Conservation (phyloP, 2,329 filamentous ascomycete genomes). For the Talaromyces sp. region DNA sequence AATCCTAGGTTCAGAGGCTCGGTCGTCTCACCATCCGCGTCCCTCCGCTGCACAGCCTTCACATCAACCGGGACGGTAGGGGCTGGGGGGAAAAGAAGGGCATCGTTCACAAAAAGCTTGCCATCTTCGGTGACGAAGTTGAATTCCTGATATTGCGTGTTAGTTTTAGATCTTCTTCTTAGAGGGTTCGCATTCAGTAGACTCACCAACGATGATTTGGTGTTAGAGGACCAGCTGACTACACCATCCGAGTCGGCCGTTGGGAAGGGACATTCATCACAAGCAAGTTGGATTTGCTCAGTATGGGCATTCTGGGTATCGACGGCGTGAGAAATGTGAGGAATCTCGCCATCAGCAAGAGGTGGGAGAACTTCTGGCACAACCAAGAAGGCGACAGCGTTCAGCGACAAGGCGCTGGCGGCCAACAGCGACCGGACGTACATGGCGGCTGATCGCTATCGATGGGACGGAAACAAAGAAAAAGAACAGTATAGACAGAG, state of each 20-base stretch:
- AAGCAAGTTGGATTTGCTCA: slow-evolving; percentile 27
- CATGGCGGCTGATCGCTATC: slow-evolving; percentile 18
- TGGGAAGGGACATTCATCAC: slow-evolving; percentile 36
- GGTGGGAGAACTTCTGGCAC: slow-evolving; percentile 26
- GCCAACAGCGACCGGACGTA: slow-evolving; percentile 31
- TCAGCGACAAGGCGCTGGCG: slow-evolving; percentile 28
- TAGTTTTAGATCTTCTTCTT: neutral
- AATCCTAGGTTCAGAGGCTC: slow-evolving; percentile 37
- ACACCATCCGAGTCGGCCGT: slow-evolving; percentile 23
- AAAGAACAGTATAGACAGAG: neutral
- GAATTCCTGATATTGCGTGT: slow-evolving; percentile 21
- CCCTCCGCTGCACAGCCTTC: slow-evolving; percentile 28
- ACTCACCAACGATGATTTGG: slow-evolving; percentile 32
- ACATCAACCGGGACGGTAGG: slow-evolving; percentile 22
- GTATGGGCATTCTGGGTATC: slow-evolving; percentile 22
- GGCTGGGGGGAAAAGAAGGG: slow-evolving; percentile 34
- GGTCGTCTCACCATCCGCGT: slow-evolving; percentile 31
- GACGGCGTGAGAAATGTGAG: slow-evolving; percentile 19
- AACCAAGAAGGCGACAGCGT: slow-evolving; percentile 34
- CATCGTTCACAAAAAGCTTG: slow-evolving; percentile 31
- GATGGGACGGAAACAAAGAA: neutral
- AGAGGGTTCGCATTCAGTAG: neutral
- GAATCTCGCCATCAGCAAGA: slow-evolving; percentile 15
- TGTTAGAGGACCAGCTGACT: slow-evolving; percentile 29
- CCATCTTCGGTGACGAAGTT: slow-evolving; percentile 32